Conservation (phyloP, 2,329 filamentous ascomycete genomes). For the Colletotrichum magnum region DNA sequence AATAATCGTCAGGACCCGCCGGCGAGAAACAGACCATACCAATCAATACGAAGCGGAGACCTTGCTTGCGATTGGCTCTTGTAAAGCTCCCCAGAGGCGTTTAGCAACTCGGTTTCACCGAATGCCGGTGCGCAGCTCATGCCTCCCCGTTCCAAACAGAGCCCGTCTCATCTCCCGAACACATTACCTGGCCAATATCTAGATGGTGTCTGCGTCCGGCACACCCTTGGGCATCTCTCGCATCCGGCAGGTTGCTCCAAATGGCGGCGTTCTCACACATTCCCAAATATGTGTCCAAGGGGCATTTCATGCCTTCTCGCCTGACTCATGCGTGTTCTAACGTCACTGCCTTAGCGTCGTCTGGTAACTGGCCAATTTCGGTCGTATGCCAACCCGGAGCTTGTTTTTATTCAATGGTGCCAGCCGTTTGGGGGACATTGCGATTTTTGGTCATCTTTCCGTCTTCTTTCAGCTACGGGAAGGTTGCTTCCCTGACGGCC, state of each 20-base stretch:
- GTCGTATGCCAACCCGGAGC: neutral
- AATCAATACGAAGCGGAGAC: neutral
- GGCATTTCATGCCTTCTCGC: neutral
- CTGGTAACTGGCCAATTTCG: neutral
- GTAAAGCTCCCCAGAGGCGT: neutral
- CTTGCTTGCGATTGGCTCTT: slow-evolving; percentile 24
- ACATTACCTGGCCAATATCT: neutral
- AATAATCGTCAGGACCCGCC: neutral
- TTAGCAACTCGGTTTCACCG: slow-evolving; percentile 24
- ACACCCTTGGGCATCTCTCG: neutral
- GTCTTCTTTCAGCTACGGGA: no score
- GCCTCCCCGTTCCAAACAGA: slow-evolving; percentile 21
- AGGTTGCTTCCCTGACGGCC: no score
- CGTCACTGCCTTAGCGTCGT: slow-evolving; percentile 16
- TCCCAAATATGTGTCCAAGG: neutral
- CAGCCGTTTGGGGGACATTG: no score
- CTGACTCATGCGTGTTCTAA: slow-evolving; percentile 10
- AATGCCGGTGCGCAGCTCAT: slow-evolving; percentile 20
- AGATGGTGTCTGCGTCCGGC: neutral
- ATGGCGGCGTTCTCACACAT: no score
- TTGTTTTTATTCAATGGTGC: no score
- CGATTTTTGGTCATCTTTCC: neutral
- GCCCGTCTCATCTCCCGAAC: slow-evolving; percentile 13
- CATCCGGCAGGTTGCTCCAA: neutral
- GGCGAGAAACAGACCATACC: slow-evolving; percentile 8